Conservation (phyloP, 306 rosid genomes). For the Quercus wislizeni region DNA sequence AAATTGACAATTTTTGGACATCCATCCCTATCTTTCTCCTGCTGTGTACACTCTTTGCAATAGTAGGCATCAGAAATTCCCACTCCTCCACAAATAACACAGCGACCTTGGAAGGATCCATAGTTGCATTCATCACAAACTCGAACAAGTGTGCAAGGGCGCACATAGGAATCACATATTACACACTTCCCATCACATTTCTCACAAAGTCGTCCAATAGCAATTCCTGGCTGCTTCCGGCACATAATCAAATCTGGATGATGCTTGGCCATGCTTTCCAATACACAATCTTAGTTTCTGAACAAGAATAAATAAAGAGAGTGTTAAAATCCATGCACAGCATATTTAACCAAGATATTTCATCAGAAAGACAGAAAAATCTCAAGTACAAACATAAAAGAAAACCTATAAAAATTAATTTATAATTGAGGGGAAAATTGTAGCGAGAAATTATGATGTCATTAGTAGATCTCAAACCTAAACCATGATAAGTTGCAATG, state of each 20-base stretch:
- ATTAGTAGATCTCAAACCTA: not conserved
- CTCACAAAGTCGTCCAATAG: constrained; percentile 75
- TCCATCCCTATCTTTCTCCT: constrained; percentile 92
- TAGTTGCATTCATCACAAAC: constrained; percentile 87
- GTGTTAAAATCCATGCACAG: not conserved
- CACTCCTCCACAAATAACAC: constrained; percentile 84
- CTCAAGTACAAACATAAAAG: too few species aligned
- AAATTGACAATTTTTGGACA: constrained; percentile 89
- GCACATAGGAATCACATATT: constrained; percentile 79
- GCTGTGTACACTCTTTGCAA: constrained; percentile 94
- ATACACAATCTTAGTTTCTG: constrained; percentile 23
- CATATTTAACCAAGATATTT: not conserved
- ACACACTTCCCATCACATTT: constrained; percentile 91
- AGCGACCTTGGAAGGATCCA: constrained; percentile 72
- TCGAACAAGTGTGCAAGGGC: constrained; percentile 87
- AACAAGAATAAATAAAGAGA: too few species aligned
- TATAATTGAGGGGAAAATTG: not conserved
- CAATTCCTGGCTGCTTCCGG: constrained; percentile 84
- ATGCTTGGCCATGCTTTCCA: constrained; percentile 70
- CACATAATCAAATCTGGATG: constrained; percentile 89
- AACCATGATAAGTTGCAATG: too few species aligned
- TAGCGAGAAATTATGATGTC: not conserved
- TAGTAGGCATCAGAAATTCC: constrained; percentile 89
- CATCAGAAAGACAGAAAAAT: too few species aligned
- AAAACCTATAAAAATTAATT: too few species aligned